A percentile compares a stretch with the other conserved stretches of the same genome.
Conservation (phyloP, 2,329 filamentous ascomycete species). For the Decorospora gaudefroyi region DNA sequence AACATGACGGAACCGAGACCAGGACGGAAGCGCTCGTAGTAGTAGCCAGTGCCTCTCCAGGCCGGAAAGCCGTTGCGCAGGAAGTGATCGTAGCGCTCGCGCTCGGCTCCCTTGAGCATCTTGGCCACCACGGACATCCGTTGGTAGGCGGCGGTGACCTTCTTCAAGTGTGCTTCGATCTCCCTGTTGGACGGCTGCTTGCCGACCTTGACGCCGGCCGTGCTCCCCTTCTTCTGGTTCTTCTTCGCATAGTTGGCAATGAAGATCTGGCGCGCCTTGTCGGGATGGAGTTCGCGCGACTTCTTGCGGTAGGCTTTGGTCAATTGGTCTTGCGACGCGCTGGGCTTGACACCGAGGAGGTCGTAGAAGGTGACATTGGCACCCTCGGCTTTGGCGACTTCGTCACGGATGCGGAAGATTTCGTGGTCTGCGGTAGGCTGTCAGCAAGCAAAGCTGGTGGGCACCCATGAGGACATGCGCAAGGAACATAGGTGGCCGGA, state of each 20-base stretch:
- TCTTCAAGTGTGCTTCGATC: constrained; percentile 77
- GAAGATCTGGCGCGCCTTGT: constrained; percentile 90
- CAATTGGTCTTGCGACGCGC: constrained; percentile 82
- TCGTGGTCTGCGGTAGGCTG: constrained; percentile 72
- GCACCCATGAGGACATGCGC: constrained; percentile 19
- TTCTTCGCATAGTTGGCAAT: constrained; percentile 65
- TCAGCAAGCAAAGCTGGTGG: constrained; percentile 31
- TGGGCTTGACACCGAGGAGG: constrained; percentile 76
- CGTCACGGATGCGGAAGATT: constrained; percentile 93
- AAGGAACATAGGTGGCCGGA: constrained; percentile 11
- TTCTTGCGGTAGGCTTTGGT: constrained; percentile 93
- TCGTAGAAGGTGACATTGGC: constrained; percentile 86
- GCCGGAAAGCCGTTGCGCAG: constrained; percentile 87
- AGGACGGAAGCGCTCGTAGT: constrained; percentile 91
- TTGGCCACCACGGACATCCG: constrained; percentile 82
- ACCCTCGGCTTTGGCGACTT: constrained; percentile 76
- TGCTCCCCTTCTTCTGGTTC: constrained; percentile 58
- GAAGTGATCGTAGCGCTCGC: constrained; percentile 95
- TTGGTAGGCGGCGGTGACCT: constrained; percentile 80
- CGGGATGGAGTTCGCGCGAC: constrained; percentile 81
- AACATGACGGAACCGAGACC: constrained; percentile 82
- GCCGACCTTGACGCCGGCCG: constrained; percentile 64
- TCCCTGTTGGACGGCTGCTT: constrained; percentile 75
- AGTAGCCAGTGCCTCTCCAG: constrained; percentile 98
- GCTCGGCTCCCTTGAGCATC: constrained; percentile 77